Conservation (phyloP, 768 basidiomycete species). For the Wakefieldia striispora region DNA sequence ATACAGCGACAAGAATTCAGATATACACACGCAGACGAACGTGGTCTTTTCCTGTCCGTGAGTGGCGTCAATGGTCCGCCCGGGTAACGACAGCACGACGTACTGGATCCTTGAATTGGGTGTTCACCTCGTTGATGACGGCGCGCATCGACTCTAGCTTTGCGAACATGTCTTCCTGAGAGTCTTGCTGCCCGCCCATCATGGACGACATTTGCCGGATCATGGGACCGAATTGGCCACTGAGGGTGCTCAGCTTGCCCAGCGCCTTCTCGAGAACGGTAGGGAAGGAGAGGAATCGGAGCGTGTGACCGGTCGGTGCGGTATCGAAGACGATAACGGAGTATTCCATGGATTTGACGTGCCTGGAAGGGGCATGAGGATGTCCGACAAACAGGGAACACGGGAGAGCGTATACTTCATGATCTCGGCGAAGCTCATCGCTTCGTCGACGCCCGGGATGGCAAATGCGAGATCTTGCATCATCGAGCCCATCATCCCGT, state of each 20-base stretch:
- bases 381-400: no score
- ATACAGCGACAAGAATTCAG: constrained; percentile 96
- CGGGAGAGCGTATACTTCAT: constrained; percentile 72
- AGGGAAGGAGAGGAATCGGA: constrained; percentile 98
- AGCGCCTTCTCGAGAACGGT: constrained; percentile 96
- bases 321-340: constrained; percentile 99
- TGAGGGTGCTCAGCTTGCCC: constrained; percentile 90
- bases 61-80: neutral
- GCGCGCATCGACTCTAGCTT: constrained; percentile 97
- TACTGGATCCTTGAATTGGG: constrained; percentile 98
- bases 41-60: constrained; percentile 87
- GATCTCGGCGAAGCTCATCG: constrained; percentile 99
- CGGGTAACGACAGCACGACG: constrained; percentile 26
- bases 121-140: constrained; percentile 97
- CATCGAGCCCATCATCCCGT: constrained; percentile 98
- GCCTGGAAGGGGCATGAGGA: constrained; percentile 46
- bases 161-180: constrained; percentile 98
- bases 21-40: constrained; percentile 98
- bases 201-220: constrained; percentile 93
- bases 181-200: constrained; percentile 89
- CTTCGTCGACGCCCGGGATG: constrained; percentile 98
- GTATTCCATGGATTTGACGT: constrained; percentile 99
- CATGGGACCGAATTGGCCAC: constrained; percentile 96
- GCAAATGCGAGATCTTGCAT: constrained; percentile 99
- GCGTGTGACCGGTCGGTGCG: constrained; percentile 96